Conservation (phyloP, 2,329 filamentous ascomycete genomes). For the Juglanconis sp. region DNA sequence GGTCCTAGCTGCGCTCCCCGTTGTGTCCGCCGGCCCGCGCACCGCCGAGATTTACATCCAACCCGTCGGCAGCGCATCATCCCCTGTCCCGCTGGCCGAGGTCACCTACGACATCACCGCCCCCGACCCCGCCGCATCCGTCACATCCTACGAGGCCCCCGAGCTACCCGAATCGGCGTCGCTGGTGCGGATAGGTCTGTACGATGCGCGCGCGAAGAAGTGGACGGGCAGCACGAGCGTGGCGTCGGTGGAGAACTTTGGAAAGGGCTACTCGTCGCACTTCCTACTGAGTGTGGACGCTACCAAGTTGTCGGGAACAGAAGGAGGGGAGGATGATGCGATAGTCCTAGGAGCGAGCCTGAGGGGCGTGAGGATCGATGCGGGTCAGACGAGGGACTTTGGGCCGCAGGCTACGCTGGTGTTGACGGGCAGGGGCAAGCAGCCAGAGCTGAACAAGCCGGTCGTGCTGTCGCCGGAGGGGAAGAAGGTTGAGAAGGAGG, state of each 20-base stretch:
- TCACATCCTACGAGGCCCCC: slow-evolving; percentile 56
- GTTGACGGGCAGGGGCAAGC: slow-evolving; percentile 45
- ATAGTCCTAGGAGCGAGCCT: slow-evolving; percentile 48
- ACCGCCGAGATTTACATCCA: slow-evolving; percentile 55
- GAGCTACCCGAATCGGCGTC: slow-evolving; percentile 42
- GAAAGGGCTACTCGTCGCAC: slow-evolving; percentile 58
- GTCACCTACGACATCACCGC: slow-evolving; percentile 48
- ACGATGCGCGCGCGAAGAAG: slow-evolving; percentile 40
- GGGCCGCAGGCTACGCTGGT: slow-evolving; percentile 56
- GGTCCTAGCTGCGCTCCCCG: slow-evolving; percentile 39
- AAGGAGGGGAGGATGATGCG: slow-evolving; percentile 27
- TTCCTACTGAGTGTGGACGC: slow-evolving; percentile 51
- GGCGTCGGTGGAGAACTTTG: slow-evolving; percentile 54
- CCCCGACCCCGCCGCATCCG: slow-evolving; percentile 38
- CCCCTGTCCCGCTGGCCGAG: slow-evolving; percentile 49
- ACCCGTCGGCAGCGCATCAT: slow-evolving; percentile 36
- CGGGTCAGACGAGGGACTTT: slow-evolving; percentile 63
- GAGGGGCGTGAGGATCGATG: slow-evolving; percentile 59
- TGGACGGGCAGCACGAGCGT: slow-evolving; percentile 58
- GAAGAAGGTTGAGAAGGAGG: slow-evolving; percentile 50
- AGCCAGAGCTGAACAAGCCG: slow-evolving; percentile 61
- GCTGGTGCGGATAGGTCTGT: slow-evolving; percentile 58
- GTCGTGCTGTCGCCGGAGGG: slow-evolving; percentile 60
- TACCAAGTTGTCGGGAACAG: slow-evolving; percentile 9
- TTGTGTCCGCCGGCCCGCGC: slow-evolving; percentile 38